A percentile compares a stretch with the other conserved stretches of the same genome.
phyloP scores from a whole-genome alignment of 1,284 basidiomycete species.

The Apiotrichum mycotoxinovorans region DNA sequence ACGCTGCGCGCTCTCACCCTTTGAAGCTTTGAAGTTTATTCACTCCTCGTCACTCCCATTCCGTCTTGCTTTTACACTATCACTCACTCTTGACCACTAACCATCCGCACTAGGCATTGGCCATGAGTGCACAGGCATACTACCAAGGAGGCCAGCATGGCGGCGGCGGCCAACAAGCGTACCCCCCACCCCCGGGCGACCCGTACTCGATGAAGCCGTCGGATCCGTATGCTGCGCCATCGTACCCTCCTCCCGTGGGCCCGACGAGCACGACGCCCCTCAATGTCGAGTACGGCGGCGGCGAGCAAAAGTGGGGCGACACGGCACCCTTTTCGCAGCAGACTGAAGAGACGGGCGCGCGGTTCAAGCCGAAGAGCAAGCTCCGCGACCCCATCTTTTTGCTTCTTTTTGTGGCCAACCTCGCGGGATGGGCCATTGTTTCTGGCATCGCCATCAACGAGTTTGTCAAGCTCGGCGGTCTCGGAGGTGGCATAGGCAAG shows the following conservation, averaged over 20 bases:
- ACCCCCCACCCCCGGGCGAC: constrained; percentile 1
- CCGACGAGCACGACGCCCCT: neutral
- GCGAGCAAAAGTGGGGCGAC: constrained; percentile 31
- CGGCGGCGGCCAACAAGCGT: constrained; percentile 6
- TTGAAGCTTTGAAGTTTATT: no score
- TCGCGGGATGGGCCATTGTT: constrained; percentile 64
- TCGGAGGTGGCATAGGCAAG: constrained; percentile 48
- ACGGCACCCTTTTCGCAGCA: constrained; percentile 56
- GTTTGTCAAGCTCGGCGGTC: constrained; percentile 63
- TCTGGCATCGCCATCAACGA: constrained; percentile 63
- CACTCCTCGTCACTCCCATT: neutral
- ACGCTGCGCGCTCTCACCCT: no score
- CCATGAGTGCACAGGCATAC: constrained; percentile 35
- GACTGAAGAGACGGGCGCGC: constrained; percentile 55
- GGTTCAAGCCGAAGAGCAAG: constrained; percentile 65
- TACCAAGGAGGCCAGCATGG: constrained; percentile 14
- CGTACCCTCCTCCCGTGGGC: neutral
- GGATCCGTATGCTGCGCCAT: constrained; percentile 39
- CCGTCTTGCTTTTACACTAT: neutral
- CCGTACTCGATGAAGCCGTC: constrained; percentile 39
- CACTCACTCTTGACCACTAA: no score
- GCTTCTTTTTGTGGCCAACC: constrained; percentile 65
- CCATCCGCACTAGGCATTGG: neutral
- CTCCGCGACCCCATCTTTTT: constrained; percentile 71
- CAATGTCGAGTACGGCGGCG: constrained; percentile 14